Evolutionary conservation across 768 basidiomycete genomes (phyloP).

Genomic region (Tylopilus balloui): DNA sequence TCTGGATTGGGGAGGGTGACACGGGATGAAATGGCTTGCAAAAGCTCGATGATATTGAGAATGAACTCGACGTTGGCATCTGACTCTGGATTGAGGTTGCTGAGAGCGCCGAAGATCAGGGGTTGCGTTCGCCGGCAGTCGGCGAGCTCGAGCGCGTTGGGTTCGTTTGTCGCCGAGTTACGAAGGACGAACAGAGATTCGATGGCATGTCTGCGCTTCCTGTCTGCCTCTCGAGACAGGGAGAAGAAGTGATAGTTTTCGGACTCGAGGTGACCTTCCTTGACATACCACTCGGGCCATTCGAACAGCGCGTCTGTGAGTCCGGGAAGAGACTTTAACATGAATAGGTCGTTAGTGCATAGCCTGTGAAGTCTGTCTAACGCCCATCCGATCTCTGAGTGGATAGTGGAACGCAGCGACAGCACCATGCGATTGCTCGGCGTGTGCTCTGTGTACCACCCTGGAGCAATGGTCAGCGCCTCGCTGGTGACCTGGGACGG

Average conservation of each 20-base stretch:
- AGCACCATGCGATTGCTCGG: conserved; percentile 88
- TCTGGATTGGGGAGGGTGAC: conserved; percentile 36
- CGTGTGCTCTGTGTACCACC: conserved; percentile 81
- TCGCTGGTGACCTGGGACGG: not conserved
- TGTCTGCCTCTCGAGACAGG: conserved; percentile 43
- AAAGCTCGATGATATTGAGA: conserved; percentile 65
- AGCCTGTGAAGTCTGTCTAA: conserved; percentile 80
- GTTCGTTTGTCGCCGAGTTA: conserved; percentile 72
- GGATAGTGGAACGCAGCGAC: conserved; percentile 78
- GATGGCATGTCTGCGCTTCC: conserved; percentile 69
- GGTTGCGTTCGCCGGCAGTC: conserved; percentile 58
- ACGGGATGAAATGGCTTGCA: conserved; percentile 55
- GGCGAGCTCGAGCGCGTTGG: conserved; percentile 59
- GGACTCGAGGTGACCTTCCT: conserved; percentile 50
- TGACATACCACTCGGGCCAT: conserved; percentile 83
- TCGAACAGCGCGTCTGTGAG: conserved; percentile 80
- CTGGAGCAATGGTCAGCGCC: conserved; percentile 34
- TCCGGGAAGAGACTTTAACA: conserved; percentile 68
- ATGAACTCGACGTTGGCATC: conserved; percentile 72
- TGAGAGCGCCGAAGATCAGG: conserved; percentile 61
- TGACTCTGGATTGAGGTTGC: conserved; percentile 52
- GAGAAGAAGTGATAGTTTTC: conserved; percentile 52
- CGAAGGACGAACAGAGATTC: conserved; percentile 84
- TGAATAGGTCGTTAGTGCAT: conserved; percentile 75
- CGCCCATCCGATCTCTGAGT: conserved; percentile 83